Base-by-base conservation (phyloP, 305 asterid genomes). In the Coffea humblotiana region DNA sequence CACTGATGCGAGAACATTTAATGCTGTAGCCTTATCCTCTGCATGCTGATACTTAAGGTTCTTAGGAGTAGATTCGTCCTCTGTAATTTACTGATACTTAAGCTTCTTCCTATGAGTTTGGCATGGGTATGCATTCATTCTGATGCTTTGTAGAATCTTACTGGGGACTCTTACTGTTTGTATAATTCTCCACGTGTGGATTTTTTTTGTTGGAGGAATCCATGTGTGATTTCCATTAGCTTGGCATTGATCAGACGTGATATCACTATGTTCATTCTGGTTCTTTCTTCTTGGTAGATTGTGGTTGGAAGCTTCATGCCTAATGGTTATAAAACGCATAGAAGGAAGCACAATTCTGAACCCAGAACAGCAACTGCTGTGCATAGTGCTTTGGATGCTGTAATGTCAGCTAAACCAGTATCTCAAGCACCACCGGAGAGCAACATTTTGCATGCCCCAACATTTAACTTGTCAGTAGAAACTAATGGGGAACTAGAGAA, bases 241-340 rank as follows among this genome's bases (percentile, higher is more conserved):
- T 72, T 6, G 10, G 1, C 47, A 18, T 37, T 54, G 37, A 29
- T 63, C 60, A n/a, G 23, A 18, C 32, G 12, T 10, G 13, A 13
- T 29, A 56, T 25, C 23, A 4, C n/a, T 71, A 58, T 56, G 19
- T 48, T 77, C 45, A 47, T 40, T 3, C 23, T 6, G 25, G 15
- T 66, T 45, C 21, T 64, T 68, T 72, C 72, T 60, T 32, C 21
- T 83, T 70, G 63, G 56, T 87, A 94, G 98, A 86, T 94, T 78
- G 97, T 94, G 52, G 88, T 94, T 7, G 97, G 98, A 83, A 92
- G 97, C 88, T 93, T 93, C 79, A 82, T 88, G 72, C 91, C 95
- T 56, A 90, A 89, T 23, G 86, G 88, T 58, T 79, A 76, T 60
- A 88, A 89, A 85, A 74, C 79, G 45, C 91, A 71, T 72, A 91